Base-by-base conservation (phyloP, 768 basidiomycete species). In the Cyclocybe cylindracea region DNA sequence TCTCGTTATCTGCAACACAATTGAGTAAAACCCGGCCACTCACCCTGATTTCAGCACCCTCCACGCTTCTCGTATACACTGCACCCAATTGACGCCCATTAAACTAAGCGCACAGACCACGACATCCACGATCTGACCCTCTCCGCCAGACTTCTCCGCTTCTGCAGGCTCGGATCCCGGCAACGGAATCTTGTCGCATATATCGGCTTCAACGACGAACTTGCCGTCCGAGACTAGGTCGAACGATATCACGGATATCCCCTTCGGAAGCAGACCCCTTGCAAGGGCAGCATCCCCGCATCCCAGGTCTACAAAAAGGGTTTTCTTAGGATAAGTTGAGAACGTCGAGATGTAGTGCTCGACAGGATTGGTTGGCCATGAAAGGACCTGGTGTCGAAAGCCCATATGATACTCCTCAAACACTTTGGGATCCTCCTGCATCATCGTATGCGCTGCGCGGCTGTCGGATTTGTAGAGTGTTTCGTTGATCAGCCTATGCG, bases 61-160 rank as follows among this genome's bases (percentile, higher is more conserved):
- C 84, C 91, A 91, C 7, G 91, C 89, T 67, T 99, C 95, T 24
- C 88, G 78, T 24, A 98, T 79, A 61, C 92, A 92, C 40, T 78
- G 78, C n/a, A 91, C 81, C 97, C 97, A 99, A 65, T 99, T 98
- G 11, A 86, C 89, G 32, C 91, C 90, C 97, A 99, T 99, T 56
- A 99, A 76, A 63, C 95, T 98, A 57, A 99, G 78, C 18, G 95
- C 91, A 66, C 94, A 98, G 18, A 98, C 87, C 6, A 85, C 94
- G 5, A 93, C 86, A 65, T 99, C 95, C 2, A 94, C 91, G 2
- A 98, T 68, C 56, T 91, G 87, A 0, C 84, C 92, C 46, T 80
- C 78, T 29, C 80, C 84, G 34, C 73, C 68, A 4, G 70, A 70
- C 36, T 72, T 69, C 38, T 69, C 68, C 11, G 66, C 59, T 5